Conservation (phyloP, 495 filamentous ascomycete genomes). For the Lasiosphaeria hispida region DNA sequence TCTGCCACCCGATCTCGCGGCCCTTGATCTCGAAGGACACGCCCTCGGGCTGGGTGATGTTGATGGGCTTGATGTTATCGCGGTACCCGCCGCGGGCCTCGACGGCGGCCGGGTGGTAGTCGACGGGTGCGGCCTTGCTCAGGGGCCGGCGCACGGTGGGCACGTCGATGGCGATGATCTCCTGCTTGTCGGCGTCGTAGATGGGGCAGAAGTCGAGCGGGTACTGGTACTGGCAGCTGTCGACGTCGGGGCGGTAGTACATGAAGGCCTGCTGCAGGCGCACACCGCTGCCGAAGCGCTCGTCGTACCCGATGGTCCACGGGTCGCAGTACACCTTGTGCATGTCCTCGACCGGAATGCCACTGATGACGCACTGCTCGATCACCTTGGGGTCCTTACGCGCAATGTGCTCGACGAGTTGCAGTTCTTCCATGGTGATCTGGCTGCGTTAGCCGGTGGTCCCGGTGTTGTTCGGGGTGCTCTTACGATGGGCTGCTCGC, state of each 20-base stretch:
- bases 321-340: slow-evolving; percentile 85
- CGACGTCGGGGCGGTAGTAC: slow-evolving; percentile 87
- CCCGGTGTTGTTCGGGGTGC: too few relatives aligned
- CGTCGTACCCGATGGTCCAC: slow-evolving; percentile 96
- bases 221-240: slow-evolving; percentile 88
- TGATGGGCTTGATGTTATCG: slow-evolving; percentile 82
- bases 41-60: slow-evolving; percentile 92
- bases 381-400: slow-evolving; percentile 85
- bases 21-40: slow-evolving; percentile 86
- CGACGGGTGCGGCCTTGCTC: slow-evolving; percentile 70
- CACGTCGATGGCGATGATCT: slow-evolving; percentile 87
- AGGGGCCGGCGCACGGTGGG: slow-evolving; percentile 75
- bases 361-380: slow-evolving; percentile 84
- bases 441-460: slow-evolving; percentile 28
- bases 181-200: slow-evolving; percentile 76
- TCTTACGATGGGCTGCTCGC: slow-evolving; percentile 77
- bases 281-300: slow-evolving; percentile 76
- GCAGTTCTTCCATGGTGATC: slow-evolving; percentile 95
- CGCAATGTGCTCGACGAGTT: slow-evolving; percentile 78
- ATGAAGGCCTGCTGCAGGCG: slow-evolving; percentile 91
- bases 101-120: slow-evolving; percentile 75
- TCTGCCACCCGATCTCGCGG: slow-evolving; percentile 84
- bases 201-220: slow-evolving; percentile 95
- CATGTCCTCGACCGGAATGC: slow-evolving; percentile 86
- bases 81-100: slow-evolving; percentile 75